Evolutionary conservation across 2,329 filamentous ascomycete genomes (phyloP).

Genomic region (Lachnum nothofagi): DNA sequence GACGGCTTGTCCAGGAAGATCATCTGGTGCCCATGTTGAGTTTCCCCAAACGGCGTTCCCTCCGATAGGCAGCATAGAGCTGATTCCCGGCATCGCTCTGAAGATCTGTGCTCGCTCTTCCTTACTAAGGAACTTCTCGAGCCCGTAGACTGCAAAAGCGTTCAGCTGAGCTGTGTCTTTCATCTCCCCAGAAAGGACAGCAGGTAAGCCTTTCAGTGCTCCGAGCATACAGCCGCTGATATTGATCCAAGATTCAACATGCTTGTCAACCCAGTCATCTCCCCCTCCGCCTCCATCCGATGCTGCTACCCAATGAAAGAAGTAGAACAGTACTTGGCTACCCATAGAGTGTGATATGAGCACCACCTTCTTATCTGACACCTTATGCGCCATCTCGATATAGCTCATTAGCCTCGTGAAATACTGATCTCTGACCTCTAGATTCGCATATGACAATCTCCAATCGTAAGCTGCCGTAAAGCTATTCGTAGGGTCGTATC

Average conservation of each 20-base stretch:
- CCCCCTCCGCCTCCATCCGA: constrained; percentile 76
- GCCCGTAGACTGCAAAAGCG: constrained; percentile 89
- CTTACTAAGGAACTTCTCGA: constrained; percentile 90
- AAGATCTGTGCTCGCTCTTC: constrained; percentile 91
- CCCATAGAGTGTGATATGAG: constrained; percentile 96
- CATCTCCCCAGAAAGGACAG: constrained; percentile 94
- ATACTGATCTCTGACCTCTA: constrained; percentile 87
- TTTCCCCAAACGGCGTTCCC: constrained; percentile 96
- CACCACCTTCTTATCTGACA: constrained; percentile 73
- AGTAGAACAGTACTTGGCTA: constrained; percentile 86
- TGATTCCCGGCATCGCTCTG: constrained; percentile 93
- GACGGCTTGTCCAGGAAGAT: constrained; percentile 64
- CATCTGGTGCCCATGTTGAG: constrained; percentile 79
- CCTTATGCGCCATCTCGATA: constrained; percentile 75
- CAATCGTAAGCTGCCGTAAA: constrained; percentile 78
- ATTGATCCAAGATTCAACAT: constrained; percentile 96
- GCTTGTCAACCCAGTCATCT: constrained; percentile 78
- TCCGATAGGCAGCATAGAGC: constrained; percentile 92
- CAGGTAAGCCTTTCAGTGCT: constrained; percentile 83
- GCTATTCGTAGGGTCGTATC: constrained; percentile 80
- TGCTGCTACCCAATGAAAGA: constrained; percentile 72
- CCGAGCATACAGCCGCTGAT: constrained; percentile 97
- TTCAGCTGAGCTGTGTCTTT: constrained; percentile 96
- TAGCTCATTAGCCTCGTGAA: constrained; percentile 86
- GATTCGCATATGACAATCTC: constrained; percentile 83